Evolutionary conservation across 1,284 basidiomycete species (phyloP).

Genomic region (Thelephora terrestris): DNA sequence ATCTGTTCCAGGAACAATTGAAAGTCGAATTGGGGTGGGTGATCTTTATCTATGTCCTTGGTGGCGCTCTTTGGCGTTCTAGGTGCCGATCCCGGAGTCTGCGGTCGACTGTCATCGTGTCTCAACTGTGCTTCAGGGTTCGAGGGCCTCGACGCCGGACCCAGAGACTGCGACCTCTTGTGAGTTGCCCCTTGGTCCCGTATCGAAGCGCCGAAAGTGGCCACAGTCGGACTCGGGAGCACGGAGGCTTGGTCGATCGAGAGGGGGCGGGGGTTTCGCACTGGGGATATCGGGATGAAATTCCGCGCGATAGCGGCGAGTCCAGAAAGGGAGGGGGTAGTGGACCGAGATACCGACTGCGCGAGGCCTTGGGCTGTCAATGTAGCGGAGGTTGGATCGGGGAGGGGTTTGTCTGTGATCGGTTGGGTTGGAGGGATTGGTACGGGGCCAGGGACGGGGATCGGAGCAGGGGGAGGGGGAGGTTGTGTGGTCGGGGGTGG

Average conservation of each 20-base stretch:
- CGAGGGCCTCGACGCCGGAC: too few species aligned
- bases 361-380: constrained; percentile 8
- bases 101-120: constrained; percentile 5
- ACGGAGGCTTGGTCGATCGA: constrained; percentile 45
- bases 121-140: constrained; percentile 2
- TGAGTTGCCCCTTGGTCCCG: constrained; percentile 31
- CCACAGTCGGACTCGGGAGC: constrained; percentile 42
- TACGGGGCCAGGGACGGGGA: constrained; percentile 1
- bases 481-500: constrained; percentile 19
- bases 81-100: constrained; percentile 7
- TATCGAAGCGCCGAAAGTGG: constrained; percentile 31
- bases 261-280: constrained; percentile 35
- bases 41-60: constrained; percentile 13
- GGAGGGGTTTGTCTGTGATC: constrained; percentile 6
- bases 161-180: constrained; percentile 1
- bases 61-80: background rate
- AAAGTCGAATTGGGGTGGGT: constrained; percentile 62
- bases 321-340: constrained; percentile 41
- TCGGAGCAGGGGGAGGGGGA: constrained; percentile 13
- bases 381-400: constrained; percentile 9
- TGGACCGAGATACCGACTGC: constrained; percentile 9
- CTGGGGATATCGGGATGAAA: constrained; percentile 37
- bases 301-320: constrained; percentile 54
- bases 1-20: constrained; percentile 88
- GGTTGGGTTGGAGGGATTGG: constrained; percentile 6